Percentiles rank a stretch among this genome's conserved stretches.
Evolutionary conservation across 2,329 filamentous ascomycete species (phyloP).

Genomic region (Fusarium pseudoanthophilum): DNA sequence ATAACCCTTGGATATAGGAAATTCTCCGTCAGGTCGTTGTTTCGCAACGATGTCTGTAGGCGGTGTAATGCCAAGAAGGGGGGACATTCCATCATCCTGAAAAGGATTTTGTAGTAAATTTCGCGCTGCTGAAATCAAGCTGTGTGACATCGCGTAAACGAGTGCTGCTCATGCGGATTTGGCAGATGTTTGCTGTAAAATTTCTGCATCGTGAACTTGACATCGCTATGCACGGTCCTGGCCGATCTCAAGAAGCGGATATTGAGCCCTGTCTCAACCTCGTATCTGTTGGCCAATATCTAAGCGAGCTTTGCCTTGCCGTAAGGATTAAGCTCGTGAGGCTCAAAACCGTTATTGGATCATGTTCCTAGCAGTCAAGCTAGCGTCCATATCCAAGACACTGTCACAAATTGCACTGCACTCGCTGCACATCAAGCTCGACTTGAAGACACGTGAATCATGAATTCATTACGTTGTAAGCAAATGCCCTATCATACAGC

Average conservation of each 20-base stretch:
- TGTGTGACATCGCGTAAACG: not conserved
- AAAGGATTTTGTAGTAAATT: constrained; percentile 26
- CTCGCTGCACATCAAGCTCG: not conserved
- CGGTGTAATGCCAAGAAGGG: constrained; percentile 69
- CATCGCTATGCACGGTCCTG: fast-evolving
- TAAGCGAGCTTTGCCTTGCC: not conserved
- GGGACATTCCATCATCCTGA: constrained; percentile 59
- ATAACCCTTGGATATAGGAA: constrained; percentile 72
- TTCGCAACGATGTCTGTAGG: constrained; percentile 54
- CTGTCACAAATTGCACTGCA: not conserved
- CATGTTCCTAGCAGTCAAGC: not conserved
- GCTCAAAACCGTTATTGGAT: not conserved
- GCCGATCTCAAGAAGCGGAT: no score
- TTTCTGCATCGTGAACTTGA: not conserved
- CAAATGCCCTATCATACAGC: constrained; percentile 7
- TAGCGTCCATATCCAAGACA: not conserved
- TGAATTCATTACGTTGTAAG: constrained; percentile 14
- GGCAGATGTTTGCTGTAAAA: not conserved
- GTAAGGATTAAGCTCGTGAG: not conserved
- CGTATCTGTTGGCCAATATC: not conserved
- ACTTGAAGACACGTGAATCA: constrained; percentile 1
- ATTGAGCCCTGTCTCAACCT: not conserved
- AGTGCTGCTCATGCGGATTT: not conserved
- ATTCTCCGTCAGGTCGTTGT: constrained; percentile 61
- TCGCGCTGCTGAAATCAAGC: not conserved